A percentile compares a stretch with the other conserved stretches of the same genome.
Evolutionary conservation across 1,139 yeast genomes (phyloP).

Genomic region (Chernovozyma sophiae-reginae): DNA sequence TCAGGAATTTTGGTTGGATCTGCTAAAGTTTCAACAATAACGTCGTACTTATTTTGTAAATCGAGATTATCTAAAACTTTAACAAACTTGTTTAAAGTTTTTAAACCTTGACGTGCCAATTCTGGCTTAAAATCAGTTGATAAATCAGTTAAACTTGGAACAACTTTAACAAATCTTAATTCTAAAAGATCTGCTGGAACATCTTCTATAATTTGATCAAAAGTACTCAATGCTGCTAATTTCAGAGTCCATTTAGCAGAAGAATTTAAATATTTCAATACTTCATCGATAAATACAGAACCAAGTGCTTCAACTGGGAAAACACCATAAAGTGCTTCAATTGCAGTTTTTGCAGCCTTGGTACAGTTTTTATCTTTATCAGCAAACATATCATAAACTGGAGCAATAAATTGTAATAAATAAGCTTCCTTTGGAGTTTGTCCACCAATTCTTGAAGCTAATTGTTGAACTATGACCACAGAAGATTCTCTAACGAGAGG

Average conservation of each 20-base stretch:
- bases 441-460: slow-evolving; percentile 64
- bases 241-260: slow-evolving; percentile 95
- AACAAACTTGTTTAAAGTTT: slow-evolving; percentile 67
- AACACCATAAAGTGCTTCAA: slow-evolving; percentile 62
- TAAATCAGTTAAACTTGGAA: slow-evolving; percentile 83
- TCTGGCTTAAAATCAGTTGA: slow-evolving; percentile 97
- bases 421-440: slow-evolving; percentile 73
- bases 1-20: slow-evolving; percentile 86
- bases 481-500: slow-evolving; percentile 74
- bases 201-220: slow-evolving; percentile 73
- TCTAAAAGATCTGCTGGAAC: slow-evolving; percentile 86
- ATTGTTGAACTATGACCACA: slow-evolving; percentile 60
- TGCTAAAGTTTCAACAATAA: slow-evolving; percentile 83
- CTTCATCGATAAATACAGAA: slow-evolving; percentile 57
- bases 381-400: slow-evolving; percentile 61
- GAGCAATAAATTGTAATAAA: slow-evolving; percentile 52
- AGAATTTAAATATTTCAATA: slow-evolving; percentile 62
- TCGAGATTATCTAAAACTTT: slow-evolving; percentile 88
- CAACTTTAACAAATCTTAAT: slow-evolving; percentile 67
- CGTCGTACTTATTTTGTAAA: slow-evolving; percentile 77
- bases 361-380: slow-evolving; percentile 87
- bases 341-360: slow-evolving; percentile 72
- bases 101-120: slow-evolving; percentile 79
- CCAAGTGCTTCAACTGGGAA: slow-evolving; percentile 81
- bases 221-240: slow-evolving; percentile 66